A percentile compares a stretch with the other conserved stretches of the same genome.
phyloP scores from a whole-genome alignment of 1,139 yeast species.

The Kodamaea suecica region DNA sequence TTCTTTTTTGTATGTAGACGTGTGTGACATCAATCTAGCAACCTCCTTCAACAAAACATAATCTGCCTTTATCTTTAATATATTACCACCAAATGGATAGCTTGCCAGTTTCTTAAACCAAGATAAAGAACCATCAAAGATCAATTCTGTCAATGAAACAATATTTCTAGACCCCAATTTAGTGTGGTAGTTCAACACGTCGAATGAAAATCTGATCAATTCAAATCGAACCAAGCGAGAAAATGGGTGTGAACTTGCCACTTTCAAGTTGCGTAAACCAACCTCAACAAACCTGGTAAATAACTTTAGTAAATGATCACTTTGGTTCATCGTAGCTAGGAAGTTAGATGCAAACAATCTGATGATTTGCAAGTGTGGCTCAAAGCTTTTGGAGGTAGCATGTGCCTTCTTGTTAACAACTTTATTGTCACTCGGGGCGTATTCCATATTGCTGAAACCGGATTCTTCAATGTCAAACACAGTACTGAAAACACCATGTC shows the following conservation, averaged over 20 bases:
- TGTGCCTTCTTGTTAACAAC: constrained; percentile 54
- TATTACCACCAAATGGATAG: constrained; percentile 86
- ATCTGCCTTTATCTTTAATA: constrained; percentile 69
- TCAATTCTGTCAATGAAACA: constrained; percentile 43
- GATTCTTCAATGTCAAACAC: constrained; percentile 58
- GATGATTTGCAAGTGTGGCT: constrained; percentile 71
- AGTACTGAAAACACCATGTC: constrained; percentile 66
- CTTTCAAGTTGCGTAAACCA: constrained; percentile 53
- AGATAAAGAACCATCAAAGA: constrained; percentile 65
- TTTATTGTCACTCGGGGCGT: constrained; percentile 75
- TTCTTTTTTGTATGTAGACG: constrained; percentile 23
- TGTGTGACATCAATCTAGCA: constrained; percentile 32
- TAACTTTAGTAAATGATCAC: constrained; percentile 65
- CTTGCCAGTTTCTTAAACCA: constrained; percentile 71
- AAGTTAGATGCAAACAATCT: constrained; percentile 74
- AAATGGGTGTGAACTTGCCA: constrained; percentile 79
- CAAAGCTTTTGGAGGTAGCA: constrained; percentile 50
- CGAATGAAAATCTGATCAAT: constrained; percentile 64
- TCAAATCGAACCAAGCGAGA: constrained; percentile 76
- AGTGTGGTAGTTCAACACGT: constrained; percentile 56
- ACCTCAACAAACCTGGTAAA: constrained; percentile 61
- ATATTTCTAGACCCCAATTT: constrained; percentile 48
- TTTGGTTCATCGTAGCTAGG: constrained; percentile 74
- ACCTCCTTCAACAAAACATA: constrained; percentile 55
- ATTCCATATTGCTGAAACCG: constrained; percentile 77